Evolutionary conservation across 441 rosid genomes (phyloP).

Genomic region (Geranium incanum): DNA sequence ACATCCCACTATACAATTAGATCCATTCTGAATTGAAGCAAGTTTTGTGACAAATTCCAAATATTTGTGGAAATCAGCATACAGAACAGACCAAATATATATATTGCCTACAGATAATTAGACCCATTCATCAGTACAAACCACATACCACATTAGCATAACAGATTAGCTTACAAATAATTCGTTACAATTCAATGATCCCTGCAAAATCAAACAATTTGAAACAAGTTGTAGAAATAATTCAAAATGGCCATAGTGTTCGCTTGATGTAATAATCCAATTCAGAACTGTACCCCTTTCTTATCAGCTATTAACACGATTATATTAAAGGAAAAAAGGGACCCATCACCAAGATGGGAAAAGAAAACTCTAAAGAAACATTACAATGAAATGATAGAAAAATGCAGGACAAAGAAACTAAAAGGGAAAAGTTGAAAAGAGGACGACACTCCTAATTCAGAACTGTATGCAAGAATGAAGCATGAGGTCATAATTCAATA

Average conservation of each 20-base stretch:
- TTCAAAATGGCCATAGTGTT: not conserved
- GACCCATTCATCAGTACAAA: not conserved
- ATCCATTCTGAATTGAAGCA: not conserved
- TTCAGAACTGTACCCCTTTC: not conserved
- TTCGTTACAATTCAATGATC: not conserved
- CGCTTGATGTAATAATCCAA: not conserved
- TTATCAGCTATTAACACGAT: too few species aligned
- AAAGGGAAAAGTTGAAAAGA: not conserved
- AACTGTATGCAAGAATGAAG: not conserved
- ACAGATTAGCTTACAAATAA: constrained; percentile 1
- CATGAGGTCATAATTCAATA: not conserved
- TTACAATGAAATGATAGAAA: not conserved
- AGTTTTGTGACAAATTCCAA: not conserved
- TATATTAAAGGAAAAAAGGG: too few species aligned
- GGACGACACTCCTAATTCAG: not conserved
- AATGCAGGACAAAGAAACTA: not conserved
- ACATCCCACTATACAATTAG: not conserved
- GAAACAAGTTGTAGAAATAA: not conserved
- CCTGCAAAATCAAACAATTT: not conserved
- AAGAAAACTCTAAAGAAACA: too few species aligned
- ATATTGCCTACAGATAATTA: not conserved
- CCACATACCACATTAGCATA: not conserved
- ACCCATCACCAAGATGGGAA: too few species aligned
- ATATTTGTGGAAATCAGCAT: not conserved
- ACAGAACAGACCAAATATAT: not conserved